Evolutionary conservation across 345 rosid species (phyloP), one percentile per base, ranked within the genome.

Genomic region (Syzygium aqueum): DNA sequence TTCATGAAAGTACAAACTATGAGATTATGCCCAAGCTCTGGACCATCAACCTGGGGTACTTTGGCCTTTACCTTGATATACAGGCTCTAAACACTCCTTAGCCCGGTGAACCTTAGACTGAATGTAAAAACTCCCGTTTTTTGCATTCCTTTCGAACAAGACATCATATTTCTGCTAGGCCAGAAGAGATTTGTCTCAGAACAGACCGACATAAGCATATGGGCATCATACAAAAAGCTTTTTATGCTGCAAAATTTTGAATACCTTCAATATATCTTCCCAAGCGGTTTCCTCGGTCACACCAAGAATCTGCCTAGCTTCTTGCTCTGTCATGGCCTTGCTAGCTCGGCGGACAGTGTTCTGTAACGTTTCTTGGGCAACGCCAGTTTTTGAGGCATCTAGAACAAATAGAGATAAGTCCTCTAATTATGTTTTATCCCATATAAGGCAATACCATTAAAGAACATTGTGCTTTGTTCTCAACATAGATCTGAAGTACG

Each of bases 81-180:
- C 86, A 43, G 87, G 90, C 90, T 97, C 99, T 86, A 96, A 88
- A 90, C 98, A 95, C 90, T 97, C 98, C 87, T 97, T 97, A 28
- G 99, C 99, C 86, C 95, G 91, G 90, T 88, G 98, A 90, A 95
- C 98, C 94, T 97, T 97, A 16, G 99, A 96, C 87, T 97, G 99
- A 86, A 97, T 91, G 92, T 97, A 97, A 89, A 97, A 96, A 92
- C 98, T 96, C 28, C 99, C 98, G 1, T 91, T 95, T 91, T 95
- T 94, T 0, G 96, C 95, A 51, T 97, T 97, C 46, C 88, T 94
- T 92, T 95, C 98, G 51, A 97, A 97, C 83, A 97, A 88, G 8
- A 54, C 85, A 49, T 96, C 99, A 46, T 97, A 95, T 89, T 93
- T 95, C 99, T 97, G 94, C 89, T 89, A 16, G 80, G 46, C 82